Percentiles rank a stretch among this genome's conserved stretches.
Conservation (phyloP, 164 flowering plant genomes). For the Santalum album region DNA sequence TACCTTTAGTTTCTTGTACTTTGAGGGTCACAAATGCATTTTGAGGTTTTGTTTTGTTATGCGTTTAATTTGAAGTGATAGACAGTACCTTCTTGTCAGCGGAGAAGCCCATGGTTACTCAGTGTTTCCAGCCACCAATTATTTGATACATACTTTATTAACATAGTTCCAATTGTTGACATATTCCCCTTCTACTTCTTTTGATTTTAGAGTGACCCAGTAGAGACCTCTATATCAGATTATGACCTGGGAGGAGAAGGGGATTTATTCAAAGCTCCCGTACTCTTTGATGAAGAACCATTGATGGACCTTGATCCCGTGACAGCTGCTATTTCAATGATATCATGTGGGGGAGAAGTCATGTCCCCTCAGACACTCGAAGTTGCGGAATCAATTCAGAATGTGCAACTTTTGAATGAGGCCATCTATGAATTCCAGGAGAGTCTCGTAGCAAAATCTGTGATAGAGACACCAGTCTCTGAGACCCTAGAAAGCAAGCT, state of each 20-base stretch:
- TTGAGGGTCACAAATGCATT: too few species aligned
- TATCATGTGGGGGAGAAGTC: constrained; percentile 64
- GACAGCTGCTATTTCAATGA: constrained; percentile 68
- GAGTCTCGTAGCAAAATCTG: constrained; percentile 62
- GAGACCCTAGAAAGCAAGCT: constrained; percentile 39
- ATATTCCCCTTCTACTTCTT: neutral
- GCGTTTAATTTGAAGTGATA: too few species aligned
- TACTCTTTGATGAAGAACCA: constrained; percentile 63
- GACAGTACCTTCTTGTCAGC: too few species aligned
- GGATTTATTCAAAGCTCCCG: constrained; percentile 91
- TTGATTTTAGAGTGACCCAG: constrained; percentile 27
- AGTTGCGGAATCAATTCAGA: constrained; percentile 37
- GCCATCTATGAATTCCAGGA: constrained; percentile 69
- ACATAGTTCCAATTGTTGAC: neutral
- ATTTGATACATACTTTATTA: neutral
- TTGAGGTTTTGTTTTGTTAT: too few species aligned
- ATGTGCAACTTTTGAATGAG: constrained; percentile 51
- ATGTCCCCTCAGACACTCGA: constrained; percentile 46
- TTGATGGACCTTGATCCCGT: constrained; percentile 49
- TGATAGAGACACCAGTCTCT: constrained; percentile 33
- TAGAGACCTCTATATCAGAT: constrained; percentile 46
- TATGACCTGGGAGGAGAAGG: constrained; percentile 85
- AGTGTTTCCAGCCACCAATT: neutral
- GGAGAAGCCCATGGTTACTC: too few species aligned
- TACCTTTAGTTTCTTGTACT: too few species aligned